Evolutionary conservation across 176 grass and related monocot genomes (phyloP), one percentile per base, ranked within the genome.

Genomic region (Chloris gayana): DNA sequence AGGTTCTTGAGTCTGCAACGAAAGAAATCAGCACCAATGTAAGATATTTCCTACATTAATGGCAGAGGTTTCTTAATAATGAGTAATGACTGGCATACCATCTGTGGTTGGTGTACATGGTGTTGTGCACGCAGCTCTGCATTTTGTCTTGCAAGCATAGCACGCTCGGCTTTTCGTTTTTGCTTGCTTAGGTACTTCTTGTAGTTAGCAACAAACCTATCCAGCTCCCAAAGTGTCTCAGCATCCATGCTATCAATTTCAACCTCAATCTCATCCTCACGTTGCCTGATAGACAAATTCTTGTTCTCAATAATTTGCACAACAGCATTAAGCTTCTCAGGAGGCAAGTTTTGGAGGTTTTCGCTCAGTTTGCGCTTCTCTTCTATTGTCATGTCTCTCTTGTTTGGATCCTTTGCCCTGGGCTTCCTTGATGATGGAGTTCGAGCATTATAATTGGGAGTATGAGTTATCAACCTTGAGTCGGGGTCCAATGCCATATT

Each of bases 241-340:
- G 86, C 86, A 87, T 98, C 95, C 77, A 98, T 88, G 75, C 92
- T 98, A 87, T 98, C 95, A 77, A 98, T 98, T 85, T 98, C 95
- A n/a, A 98, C 88, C 83, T 98, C 95, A 88, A 98, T 98, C 78
- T 95, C 95, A 91, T 98, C 95, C 64, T 95, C 95, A 87, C 93
- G 85, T 68, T 98, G 95, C 85, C 74, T 91, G 64, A 98, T 80
- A 67, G 87, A 90, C 25, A 89, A 86, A 86, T 95, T 95, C 83
- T 92, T 95, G 80, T 91, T 92, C 91, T 95, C 91, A 73, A 98
- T 98, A 34, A 98, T 89, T 82, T 93, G 95, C 49, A 98, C 88
- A 42, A 98, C 72, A 86, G 81, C 69, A 12, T 98, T 86, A 80
- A 98, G 84, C 75, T 94, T 98, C 69, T 95, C 92, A 13, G 83